Conservation (phyloP, 352 stramenopile genomes). For the Bremia lactucae region DNA sequence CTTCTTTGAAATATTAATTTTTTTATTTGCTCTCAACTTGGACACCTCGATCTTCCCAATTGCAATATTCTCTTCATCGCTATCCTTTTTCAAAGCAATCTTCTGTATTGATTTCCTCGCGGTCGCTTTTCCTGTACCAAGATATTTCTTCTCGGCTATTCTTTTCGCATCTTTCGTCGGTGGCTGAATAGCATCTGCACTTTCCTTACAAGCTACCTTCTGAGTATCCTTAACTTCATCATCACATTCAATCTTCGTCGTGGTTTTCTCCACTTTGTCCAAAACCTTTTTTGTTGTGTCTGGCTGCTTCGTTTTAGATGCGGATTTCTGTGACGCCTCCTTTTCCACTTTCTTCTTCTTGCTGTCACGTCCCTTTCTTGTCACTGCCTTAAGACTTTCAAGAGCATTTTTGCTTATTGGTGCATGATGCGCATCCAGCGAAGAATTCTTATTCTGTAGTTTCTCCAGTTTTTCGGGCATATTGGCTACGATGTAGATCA, state of each 20-base stretch:
- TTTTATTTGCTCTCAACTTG: constrained; percentile 5
- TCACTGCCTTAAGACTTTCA: constrained; percentile 1
- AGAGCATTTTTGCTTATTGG: background rate
- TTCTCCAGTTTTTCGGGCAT: constrained; percentile 9
- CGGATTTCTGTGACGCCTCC: constrained; percentile 3
- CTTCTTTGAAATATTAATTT: background rate
- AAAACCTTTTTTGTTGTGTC: constrained; percentile 7
- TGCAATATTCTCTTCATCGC: background rate
- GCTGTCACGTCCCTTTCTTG: constrained; percentile 8
- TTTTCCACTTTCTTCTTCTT: constrained; percentile 9
- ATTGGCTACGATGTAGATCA: constrained; percentile 58
- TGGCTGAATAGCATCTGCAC: background rate
- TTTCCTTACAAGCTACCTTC: constrained; percentile 9
- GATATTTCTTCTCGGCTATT: background rate
- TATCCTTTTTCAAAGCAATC: constrained; percentile 4
- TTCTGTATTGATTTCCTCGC: background rate
- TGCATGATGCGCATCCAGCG: constrained; percentile 1
- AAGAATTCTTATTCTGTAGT: constrained; percentile 1
- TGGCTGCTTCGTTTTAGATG: constrained; percentile 4
- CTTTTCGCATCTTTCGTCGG: constrained; percentile 3
- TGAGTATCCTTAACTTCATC: constrained; percentile 11
- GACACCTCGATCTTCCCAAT: constrained; percentile 8
- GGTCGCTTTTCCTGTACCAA: constrained; percentile 3
- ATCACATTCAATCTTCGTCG: background rate
- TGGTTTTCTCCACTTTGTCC: constrained; percentile 4